These are phyloP conservation scores for Leishmania amazonensis DNA, from an alignment of 208 protist species.

Conservation along the genomic window DNA sequence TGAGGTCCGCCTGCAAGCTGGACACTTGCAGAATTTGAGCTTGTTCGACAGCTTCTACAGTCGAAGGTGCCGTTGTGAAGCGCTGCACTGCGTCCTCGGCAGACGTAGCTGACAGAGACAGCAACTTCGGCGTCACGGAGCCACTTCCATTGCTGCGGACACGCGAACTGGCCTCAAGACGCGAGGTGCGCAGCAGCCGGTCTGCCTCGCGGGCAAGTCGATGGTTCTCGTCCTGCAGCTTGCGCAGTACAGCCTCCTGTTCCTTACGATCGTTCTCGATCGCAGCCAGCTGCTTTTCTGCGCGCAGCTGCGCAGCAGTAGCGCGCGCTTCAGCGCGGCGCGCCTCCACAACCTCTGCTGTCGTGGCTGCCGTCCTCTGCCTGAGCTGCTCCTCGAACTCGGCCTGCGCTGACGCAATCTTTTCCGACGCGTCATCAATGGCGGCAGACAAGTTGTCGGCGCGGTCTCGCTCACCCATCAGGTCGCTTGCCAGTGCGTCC, in stretches of 20 bases:
- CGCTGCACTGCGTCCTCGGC: background rate
- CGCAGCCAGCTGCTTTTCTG: constrained; percentile 32
- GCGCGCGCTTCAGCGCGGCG: constrained; percentile 42
- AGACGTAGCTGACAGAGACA: background rate
- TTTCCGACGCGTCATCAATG: constrained; percentile 29
- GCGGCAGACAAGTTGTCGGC: constrained; percentile 23
- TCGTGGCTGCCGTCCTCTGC: constrained; percentile 17
- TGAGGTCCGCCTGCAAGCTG: constrained; percentile 57
- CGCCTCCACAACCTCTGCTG: constrained; percentile 46
- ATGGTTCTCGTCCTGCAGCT: constrained; percentile 31
- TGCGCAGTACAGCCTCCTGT: constrained; percentile 7
- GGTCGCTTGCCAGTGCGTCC: constrained; percentile 23
- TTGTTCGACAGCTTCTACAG: constrained; percentile 38
- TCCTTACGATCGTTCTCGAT: constrained; percentile 35
- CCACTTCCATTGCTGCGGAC: background rate
- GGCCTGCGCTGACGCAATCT: constrained; percentile 24
- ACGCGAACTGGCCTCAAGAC: constrained; percentile 8
- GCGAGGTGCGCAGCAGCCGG: constrained; percentile 28
- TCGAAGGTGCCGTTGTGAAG: constrained; percentile 7
- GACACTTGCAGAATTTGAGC: constrained; percentile 61
- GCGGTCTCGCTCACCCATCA: constrained; percentile 21
- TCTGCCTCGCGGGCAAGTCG: constrained; percentile 31
- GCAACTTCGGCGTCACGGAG: constrained; percentile 1
- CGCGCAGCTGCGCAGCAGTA: constrained; percentile 34
- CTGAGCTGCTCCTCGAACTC: constrained; percentile 54